These are phyloP conservation scores for Naganishia vaughanmartiniae DNA, from an alignment of 768 basidiomycete genomes.

Conservation along the genomic window DNA sequence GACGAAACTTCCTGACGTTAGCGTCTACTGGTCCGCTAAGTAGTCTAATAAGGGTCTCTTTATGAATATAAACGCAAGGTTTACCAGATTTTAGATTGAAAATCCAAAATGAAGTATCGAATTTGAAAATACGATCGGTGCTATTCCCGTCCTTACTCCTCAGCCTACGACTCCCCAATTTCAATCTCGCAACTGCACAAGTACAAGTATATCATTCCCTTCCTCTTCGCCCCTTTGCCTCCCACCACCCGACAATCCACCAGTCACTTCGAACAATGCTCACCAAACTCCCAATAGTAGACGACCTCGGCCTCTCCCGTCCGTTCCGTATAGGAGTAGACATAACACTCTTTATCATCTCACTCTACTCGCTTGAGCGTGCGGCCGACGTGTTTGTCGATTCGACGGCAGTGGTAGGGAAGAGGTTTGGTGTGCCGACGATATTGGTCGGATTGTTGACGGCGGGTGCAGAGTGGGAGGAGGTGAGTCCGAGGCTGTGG, in stretches of 20 bases:
- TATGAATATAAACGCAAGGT: no score
- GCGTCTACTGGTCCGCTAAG: no score
- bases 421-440: slow-evolving; percentile 34
- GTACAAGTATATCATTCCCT: neutral
- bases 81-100: no score
- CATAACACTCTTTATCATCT: slow-evolving; percentile 31
- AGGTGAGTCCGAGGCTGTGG: slow-evolving; percentile 34
- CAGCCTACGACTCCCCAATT: no score
- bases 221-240: neutral
- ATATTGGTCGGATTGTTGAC: slow-evolving; percentile 38
- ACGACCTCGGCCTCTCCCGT: slow-evolving; percentile 20
- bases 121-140: no score
- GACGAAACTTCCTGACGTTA: no score
- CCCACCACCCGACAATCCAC: neutral
- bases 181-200: no score
- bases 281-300: slow-evolving; percentile 55
- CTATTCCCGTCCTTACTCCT: no score
- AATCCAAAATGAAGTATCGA: no score
- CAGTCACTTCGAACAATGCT: neutral
- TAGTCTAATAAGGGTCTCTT: no score
- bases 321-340: slow-evolving; percentile 28
- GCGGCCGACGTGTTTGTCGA: slow-evolving; percentile 40
- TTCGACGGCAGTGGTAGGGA: slow-evolving; percentile 34
- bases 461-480: slow-evolving; percentile 45
- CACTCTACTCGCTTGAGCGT: slow-evolving; percentile 37